These are phyloP conservation scores for Gentiana straminea DNA, from an alignment of 257 asterid genomes.

Conservation along the genomic window DNA sequence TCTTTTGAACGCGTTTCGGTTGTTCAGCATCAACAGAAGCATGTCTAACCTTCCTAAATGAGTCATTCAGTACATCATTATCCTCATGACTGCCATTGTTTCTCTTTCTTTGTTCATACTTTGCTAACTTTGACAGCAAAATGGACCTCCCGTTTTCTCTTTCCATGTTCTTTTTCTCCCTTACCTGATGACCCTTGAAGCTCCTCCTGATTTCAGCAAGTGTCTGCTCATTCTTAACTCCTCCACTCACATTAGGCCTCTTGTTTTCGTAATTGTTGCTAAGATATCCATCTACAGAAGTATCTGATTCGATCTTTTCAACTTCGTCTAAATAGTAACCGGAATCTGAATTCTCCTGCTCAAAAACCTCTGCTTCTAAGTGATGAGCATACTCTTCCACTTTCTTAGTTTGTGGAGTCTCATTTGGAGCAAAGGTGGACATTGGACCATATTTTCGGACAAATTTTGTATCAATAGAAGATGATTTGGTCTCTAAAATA, in stretches of 20 bases:
- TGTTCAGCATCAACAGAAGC: constrained; percentile 25
- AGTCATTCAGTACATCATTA: constrained; percentile 23
- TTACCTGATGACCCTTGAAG: constrained; percentile 13
- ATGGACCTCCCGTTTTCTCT: constrained; percentile 15
- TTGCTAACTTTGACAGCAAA: neutral
- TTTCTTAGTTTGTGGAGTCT: constrained; percentile 18
- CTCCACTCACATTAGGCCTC: constrained; percentile 15
- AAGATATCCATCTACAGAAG: constrained; percentile 38
- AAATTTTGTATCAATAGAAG: constrained; percentile 45
- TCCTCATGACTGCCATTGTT: constrained; percentile 22
- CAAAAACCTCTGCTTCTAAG: constrained; percentile 25
- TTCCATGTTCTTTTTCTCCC: constrained; percentile 20
- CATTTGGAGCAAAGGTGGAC: constrained; percentile 14
- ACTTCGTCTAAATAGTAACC: constrained; percentile 76
- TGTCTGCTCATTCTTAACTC: constrained; percentile 22
- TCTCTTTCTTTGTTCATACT: constrained; percentile 32
- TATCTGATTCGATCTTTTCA: constrained; percentile 64
- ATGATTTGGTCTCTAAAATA: constrained; percentile 65
- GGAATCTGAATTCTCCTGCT: constrained; percentile 64
- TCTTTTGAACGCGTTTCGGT: constrained; percentile 26
- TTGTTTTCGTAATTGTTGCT: constrained; percentile 17
- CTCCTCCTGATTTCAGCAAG: constrained; percentile 20
- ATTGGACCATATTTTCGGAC: constrained; percentile 21
- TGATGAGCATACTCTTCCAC: constrained; percentile 13
- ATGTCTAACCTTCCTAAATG: constrained; percentile 19